Evolutionary conservation across 495 filamentous ascomycete species (phyloP).

Genomic region (Lindgomyces ingoldianus): DNA sequence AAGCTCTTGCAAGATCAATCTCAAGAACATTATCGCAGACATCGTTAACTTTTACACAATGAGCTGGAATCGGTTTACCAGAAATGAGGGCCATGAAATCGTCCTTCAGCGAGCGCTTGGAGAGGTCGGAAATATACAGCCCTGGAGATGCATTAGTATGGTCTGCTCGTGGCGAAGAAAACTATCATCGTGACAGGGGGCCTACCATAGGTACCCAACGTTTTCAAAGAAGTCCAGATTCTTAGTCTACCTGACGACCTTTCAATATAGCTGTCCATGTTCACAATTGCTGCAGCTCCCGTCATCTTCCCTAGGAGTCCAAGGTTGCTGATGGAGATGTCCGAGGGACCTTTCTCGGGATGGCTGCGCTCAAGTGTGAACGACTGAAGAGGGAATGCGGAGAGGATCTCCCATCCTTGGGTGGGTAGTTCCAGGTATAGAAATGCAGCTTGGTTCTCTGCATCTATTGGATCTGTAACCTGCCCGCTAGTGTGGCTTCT

Average conservation of each 20-base stretch:
- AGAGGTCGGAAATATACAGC: constrained; percentile 69
- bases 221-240: constrained; percentile 71
- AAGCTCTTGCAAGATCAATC: constrained; percentile 76
- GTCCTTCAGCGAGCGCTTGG: constrained; percentile 57
- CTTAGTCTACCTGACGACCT: constrained; percentile 59
- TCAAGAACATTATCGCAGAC: constrained; percentile 63
- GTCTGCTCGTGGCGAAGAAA: background rate
- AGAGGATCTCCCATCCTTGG: constrained; percentile 79
- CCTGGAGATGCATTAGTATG: constrained; percentile 47
- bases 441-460: constrained; percentile 38
- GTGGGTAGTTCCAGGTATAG: constrained; percentile 62
- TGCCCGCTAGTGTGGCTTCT: constrained; percentile 69
- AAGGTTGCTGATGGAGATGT: constrained; percentile 60
- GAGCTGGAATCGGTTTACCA: constrained; percentile 64
- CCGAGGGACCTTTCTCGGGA: constrained; percentile 5
- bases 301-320: constrained; percentile 90
- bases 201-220: constrained; percentile 74
- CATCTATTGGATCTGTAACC: constrained; percentile 51
- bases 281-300: constrained; percentile 73
- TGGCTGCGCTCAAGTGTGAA: constrained; percentile 52
- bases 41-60: constrained; percentile 63
- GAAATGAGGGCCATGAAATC: constrained; percentile 77
- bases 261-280: constrained; percentile 56
- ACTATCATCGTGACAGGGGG: constrained; percentile 34
- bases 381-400: constrained; percentile 63